Percentiles rank a stretch among this genome's conserved stretches.
These are phyloP conservation scores for Amauroascus niger DNA, from an alignment of 2,329 filamentous ascomycete genomes.

Conservation along the genomic window DNA sequence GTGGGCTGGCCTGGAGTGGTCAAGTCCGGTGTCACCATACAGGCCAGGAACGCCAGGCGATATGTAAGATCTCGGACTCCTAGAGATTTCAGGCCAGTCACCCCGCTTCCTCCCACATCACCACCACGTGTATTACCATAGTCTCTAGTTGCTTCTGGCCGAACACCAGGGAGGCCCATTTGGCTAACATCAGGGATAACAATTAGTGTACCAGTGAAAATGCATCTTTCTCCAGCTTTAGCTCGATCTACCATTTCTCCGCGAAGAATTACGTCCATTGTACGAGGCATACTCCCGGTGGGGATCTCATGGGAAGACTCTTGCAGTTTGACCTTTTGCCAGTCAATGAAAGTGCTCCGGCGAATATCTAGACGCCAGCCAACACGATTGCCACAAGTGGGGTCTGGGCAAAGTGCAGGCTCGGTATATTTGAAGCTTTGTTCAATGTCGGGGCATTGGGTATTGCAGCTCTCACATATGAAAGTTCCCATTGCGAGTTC, in stretches of 20 bases:
- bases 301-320: slow-evolving; percentile 98
- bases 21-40: slow-evolving; percentile 87
- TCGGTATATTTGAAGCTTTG: slow-evolving; percentile 98
- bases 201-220: slow-evolving; percentile 92
- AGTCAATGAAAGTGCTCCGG: slow-evolving; percentile 96
- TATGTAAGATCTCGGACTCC: slow-evolving; percentile 95
- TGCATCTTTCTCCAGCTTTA: slow-evolving; percentile 95
- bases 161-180: slow-evolving; percentile 75
- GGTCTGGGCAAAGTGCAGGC: slow-evolving; percentile 87
- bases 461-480: slow-evolving; percentile 77
- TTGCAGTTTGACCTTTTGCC: slow-evolving; percentile 97
- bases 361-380: slow-evolving; percentile 97
- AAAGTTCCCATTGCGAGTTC: slow-evolving; percentile 90
- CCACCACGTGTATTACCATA: slow-evolving; percentile 64
- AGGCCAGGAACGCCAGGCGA: slow-evolving; percentile 88
- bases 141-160: slow-evolving; percentile 75
- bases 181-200: slow-evolving; percentile 96
- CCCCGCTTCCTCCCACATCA: slow-evolving; percentile 73
- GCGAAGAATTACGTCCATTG: slow-evolving; percentile 90
- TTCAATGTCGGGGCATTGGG: slow-evolving; percentile 79
- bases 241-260: slow-evolving; percentile 96
- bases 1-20: slow-evolving; percentile 66
- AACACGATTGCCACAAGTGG: slow-evolving; percentile 72
- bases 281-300: slow-evolving; percentile 95
- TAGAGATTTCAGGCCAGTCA: slow-evolving; percentile 79